phyloP scores from a whole-genome alignment of 257 asterid genomes.

The Mitragyna speciosa region DNA sequence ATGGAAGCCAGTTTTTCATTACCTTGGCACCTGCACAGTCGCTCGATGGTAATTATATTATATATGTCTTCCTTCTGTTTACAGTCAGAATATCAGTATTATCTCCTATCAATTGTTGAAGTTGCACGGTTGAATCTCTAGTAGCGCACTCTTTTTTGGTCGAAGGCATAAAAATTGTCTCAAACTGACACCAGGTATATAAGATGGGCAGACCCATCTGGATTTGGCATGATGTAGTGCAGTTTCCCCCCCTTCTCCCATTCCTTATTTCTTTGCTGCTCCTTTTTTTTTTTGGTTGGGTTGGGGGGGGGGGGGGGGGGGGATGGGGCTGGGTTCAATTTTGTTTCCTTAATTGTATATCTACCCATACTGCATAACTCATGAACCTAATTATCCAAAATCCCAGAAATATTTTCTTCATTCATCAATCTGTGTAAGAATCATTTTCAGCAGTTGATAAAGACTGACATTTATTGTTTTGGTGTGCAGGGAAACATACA shows the following conservation, averaged over 20 bases:
- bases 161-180: neutral
- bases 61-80: neutral
- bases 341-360: neutral
- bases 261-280: neutral
- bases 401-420: neutral
- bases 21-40: constrained; percentile 96
- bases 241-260: neutral
- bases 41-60: constrained; percentile 62
- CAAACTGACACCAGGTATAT: neutral
- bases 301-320: neutral
- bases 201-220: neutral
- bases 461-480: neutral
- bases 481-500: constrained; percentile 79
- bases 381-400: neutral
- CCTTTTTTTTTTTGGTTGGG: too few species aligned
- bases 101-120: neutral
- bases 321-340: too few species aligned
- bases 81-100: neutral
- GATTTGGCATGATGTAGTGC: neutral
- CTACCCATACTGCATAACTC: too few species aligned
- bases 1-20: constrained; percentile 96
- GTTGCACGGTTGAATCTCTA: neutral
- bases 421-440: neutral
- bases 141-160: neutral
- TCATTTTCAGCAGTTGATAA: neutral